phyloP scores from a whole-genome alignment of 2,329 filamentous ascomycete species.

The Trichoderma afroharzianum region DNA sequence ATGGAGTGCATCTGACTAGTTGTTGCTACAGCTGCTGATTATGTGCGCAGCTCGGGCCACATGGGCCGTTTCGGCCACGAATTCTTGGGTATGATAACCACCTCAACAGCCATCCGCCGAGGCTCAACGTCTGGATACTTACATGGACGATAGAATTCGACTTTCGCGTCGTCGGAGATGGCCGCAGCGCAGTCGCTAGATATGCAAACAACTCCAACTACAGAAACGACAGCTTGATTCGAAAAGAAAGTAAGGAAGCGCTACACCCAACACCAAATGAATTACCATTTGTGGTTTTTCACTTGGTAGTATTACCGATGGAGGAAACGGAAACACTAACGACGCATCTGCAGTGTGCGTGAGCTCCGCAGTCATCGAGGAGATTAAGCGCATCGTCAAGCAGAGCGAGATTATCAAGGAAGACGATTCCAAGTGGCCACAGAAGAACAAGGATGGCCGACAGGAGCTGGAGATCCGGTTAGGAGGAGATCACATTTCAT shows the following conservation, averaged over 20 bases:
- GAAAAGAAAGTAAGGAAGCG: constrained; percentile 85
- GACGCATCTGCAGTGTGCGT: constrained; percentile 72
- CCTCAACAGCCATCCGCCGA: neutral
- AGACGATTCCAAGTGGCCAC: constrained; percentile 97
- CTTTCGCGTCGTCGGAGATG: constrained; percentile 87
- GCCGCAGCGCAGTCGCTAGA: constrained; percentile 85
- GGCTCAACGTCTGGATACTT: neutral
- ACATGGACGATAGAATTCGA: constrained; percentile 73
- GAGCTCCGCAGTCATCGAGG: constrained; percentile 81
- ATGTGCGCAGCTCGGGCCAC: constrained; percentile 75
- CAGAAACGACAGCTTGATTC: constrained; percentile 94
- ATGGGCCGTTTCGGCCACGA: constrained; percentile 97
- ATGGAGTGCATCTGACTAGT: neutral
- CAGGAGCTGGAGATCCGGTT: constrained; percentile 94
- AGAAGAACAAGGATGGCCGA: constrained; percentile 98
- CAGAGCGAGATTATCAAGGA: constrained; percentile 96
- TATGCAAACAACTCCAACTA: constrained; percentile 99
- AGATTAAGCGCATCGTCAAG: constrained; percentile 97
- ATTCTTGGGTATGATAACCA: constrained; percentile 68
- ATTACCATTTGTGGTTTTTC: neutral
- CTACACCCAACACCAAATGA: neutral
- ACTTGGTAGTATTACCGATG: neutral
- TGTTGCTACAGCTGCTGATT: constrained; percentile 16
- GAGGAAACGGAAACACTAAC: neutral
- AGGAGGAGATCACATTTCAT: constrained; percentile 94